Evolutionary conservation across 2,329 filamentous ascomycete genomes (phyloP).

Genomic region (Pseudocercospora pini-densiflorae): DNA sequence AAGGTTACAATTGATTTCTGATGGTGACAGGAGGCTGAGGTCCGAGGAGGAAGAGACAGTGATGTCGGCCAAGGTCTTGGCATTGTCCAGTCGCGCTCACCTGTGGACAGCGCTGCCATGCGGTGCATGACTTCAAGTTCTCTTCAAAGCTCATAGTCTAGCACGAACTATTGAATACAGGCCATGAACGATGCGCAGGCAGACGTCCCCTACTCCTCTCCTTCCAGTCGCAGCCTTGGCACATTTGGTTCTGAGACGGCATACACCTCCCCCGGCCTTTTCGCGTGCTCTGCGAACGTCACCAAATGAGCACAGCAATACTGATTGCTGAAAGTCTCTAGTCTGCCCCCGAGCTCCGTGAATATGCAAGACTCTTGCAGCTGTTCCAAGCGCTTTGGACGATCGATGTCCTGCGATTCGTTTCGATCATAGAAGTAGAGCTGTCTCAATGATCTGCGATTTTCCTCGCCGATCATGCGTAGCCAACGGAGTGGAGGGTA

Average conservation of each 20-base stretch:
- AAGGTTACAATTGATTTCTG: no score
- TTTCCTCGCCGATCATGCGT: background rate
- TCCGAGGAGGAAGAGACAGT: no score
- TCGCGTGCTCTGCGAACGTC: background rate
- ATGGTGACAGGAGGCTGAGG: no score
- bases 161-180: no score
- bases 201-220: background rate
- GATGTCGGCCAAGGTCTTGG: no score
- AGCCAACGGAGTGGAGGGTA: background rate
- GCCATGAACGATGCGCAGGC: no score
- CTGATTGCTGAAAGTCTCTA: background rate
- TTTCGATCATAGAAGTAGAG: background rate
- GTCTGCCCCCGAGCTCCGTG: background rate
- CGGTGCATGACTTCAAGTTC: no score
- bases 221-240: background rate
- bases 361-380: background rate
- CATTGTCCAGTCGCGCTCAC: no score
- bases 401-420: background rate
- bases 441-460: background rate
- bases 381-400: background rate
- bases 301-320: constrained; percentile 7
- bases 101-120: no score
- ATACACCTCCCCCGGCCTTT: background rate
- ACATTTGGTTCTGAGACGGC: background rate
- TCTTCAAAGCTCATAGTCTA: no score